Evolutionary conservation across 2,329 filamentous ascomycete species (phyloP).

Genomic region (Pleoardoris graminearum): DNA sequence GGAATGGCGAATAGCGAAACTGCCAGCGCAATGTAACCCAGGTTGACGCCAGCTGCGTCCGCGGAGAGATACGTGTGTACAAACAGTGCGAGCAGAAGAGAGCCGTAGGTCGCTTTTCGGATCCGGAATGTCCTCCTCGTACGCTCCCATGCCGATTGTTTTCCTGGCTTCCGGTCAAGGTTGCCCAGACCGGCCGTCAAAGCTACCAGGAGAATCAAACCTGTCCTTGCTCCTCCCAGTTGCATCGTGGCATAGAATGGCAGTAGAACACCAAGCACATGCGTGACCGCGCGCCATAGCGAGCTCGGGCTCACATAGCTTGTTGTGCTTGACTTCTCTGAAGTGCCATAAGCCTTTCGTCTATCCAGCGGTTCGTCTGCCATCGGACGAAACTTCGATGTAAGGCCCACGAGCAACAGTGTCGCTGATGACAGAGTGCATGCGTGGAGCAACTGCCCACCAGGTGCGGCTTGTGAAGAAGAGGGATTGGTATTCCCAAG

Average conservation of each 20-base stretch:
- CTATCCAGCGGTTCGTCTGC: slow-evolving; percentile 39
- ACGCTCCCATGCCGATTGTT: slow-evolving; percentile 36
- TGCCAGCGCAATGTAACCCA: slow-evolving; percentile 54
- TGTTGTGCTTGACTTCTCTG: slow-evolving; percentile 18
- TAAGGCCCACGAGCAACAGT: slow-evolving; percentile 49
- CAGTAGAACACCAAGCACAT: slow-evolving; percentile 50
- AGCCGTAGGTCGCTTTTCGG: slow-evolving; percentile 42
- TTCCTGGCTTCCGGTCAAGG: slow-evolving; percentile 36
- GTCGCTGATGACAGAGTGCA: slow-evolving; percentile 53
- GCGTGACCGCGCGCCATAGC: slow-evolving; percentile 32
- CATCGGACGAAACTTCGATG: slow-evolving; percentile 39
- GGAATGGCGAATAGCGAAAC: slow-evolving; percentile 53
- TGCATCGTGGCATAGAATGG: slow-evolving; percentile 62
- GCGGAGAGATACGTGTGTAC: slow-evolving; percentile 36
- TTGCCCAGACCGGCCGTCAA: slow-evolving; percentile 50
- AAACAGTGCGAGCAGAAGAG: slow-evolving; percentile 39
- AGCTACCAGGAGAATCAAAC: slow-evolving; percentile 55
- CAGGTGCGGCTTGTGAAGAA: slow-evolving; percentile 9
- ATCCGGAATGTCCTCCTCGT: slow-evolving; percentile 41
- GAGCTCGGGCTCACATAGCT: slow-evolving; percentile 17
- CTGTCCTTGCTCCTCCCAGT: slow-evolving; percentile 58
- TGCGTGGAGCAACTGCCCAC: slow-evolving; percentile 47
- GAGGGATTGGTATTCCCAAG: slow-evolving; percentile 14
- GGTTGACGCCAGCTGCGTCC: slow-evolving; percentile 31
- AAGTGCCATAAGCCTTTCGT: slow-evolving; percentile 34